phyloP scores from a whole-genome alignment of 306 rosid species.

The Quercus variabilis region DNA sequence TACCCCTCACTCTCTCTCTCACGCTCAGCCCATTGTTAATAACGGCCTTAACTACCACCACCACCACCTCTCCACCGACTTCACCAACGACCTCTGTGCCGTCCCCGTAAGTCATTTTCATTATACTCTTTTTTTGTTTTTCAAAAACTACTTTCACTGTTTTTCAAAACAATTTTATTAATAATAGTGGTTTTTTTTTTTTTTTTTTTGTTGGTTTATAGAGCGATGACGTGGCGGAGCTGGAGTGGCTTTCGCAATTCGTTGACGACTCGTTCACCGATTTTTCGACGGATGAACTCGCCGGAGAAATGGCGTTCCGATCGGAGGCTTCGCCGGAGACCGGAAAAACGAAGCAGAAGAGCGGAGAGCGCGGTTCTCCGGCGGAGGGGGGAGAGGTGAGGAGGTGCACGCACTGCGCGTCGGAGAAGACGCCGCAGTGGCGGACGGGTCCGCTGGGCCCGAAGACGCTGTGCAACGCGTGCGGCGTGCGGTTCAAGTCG shows the following conservation, averaged over 20 bases:
- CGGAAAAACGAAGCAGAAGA: not conserved
- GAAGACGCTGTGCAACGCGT: constrained; percentile 65
- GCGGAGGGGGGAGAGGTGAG: not conserved
- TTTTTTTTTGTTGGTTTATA: not conserved
- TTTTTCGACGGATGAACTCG: constrained; percentile 1
- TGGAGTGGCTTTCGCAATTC: constrained; percentile 67
- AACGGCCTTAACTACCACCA: not conserved
- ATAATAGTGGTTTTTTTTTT: not conserved
- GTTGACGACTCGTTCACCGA: constrained; percentile 58
- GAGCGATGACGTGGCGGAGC: constrained; percentile 45
- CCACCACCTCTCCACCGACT: constrained; percentile 12
- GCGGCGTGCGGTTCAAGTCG: constrained; percentile 65
- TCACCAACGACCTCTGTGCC: constrained; percentile 28
- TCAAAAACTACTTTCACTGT: not conserved
- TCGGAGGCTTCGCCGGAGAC: constrained; percentile 11
- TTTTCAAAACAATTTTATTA: not conserved
- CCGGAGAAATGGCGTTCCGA: not conserved
- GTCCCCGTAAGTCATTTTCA: constrained; percentile 24
- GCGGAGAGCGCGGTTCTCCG: not conserved
- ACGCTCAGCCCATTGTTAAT: not conserved
- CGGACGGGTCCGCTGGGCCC: constrained; percentile 70
- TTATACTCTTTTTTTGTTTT: not conserved
- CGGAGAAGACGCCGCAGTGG: constrained; percentile 71
- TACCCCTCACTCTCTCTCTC: not conserved
- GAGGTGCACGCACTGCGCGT: constrained; percentile 55